Evolutionary conservation across 306 rosid species (phyloP).

Genomic region (Pyrus communis): DNA sequence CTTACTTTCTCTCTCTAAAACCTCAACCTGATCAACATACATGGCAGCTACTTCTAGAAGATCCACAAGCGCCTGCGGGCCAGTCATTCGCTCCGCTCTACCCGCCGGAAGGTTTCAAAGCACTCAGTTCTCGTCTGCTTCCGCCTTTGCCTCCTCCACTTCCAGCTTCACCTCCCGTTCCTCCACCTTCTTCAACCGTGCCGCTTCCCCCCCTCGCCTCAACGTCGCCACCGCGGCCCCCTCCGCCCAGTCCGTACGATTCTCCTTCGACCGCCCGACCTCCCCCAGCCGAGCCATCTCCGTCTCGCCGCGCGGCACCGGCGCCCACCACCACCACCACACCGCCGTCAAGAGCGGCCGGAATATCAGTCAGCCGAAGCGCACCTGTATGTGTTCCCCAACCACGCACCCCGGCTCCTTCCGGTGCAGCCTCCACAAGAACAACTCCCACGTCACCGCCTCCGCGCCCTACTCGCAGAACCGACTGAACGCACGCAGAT

Average conservation of each 20-base stretch:
- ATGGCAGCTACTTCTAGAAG: constrained; percentile 75
- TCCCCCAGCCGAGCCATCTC: constrained; percentile 79
- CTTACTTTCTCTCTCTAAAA: constrained; percentile 9
- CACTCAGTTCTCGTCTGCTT: constrained; percentile 25
- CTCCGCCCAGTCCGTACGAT: constrained; percentile 52
- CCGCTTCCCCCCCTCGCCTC: constrained; percentile 69
- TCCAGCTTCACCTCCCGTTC: constrained; percentile 66
- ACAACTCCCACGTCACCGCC: constrained; percentile 23
- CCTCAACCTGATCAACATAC: constrained; percentile 1
- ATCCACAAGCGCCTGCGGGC: constrained; percentile 38
- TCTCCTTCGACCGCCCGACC: constrained; percentile 60
- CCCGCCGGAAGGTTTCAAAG: constrained; percentile 49
- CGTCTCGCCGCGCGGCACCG: constrained; percentile 35
- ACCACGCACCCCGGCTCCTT: constrained; percentile 94
- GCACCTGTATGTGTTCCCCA: constrained; percentile 92
- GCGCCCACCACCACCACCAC: constrained; percentile 6
- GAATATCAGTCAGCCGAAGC: constrained; percentile 34
- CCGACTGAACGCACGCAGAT: constrained; percentile 83
- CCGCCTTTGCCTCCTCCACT: constrained; percentile 65
- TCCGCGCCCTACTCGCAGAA: constrained; percentile 57
- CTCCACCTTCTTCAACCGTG: constrained; percentile 39
- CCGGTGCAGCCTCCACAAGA: constrained; percentile 82
- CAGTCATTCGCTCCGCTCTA: constrained; percentile 44
- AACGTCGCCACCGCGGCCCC: constrained; percentile 27
- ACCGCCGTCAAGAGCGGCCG: constrained; percentile 33